These are phyloP conservation scores for Kwoniella sp. DNA, from an alignment of 768 basidiomycete species.

Conservation along the genomic window DNA sequence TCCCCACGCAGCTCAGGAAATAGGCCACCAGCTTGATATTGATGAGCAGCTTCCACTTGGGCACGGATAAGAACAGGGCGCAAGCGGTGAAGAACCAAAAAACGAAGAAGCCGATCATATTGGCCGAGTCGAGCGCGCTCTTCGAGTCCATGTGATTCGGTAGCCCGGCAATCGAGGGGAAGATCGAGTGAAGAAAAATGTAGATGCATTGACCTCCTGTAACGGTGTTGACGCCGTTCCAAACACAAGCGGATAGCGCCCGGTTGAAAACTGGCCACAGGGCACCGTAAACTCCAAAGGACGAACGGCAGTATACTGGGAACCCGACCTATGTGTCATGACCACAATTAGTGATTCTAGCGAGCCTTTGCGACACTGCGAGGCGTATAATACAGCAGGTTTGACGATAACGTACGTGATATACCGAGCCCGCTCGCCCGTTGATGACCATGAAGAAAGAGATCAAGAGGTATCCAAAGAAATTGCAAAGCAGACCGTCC, in stretches of 20 bases:
- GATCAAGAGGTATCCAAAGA: slow-evolving; percentile 35
- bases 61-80: slow-evolving; percentile 24
- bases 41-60: slow-evolving; percentile 39
- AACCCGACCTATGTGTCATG: slow-evolving; percentile 23
- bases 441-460: slow-evolving; percentile 42
- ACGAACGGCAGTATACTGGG: slow-evolving; percentile 37
- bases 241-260: slow-evolving; percentile 34
- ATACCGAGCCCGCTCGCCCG: slow-evolving; percentile 37
- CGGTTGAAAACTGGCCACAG: slow-evolving; percentile 40
- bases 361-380: too few relatives aligned
- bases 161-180: slow-evolving; percentile 36
- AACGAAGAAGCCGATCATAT: slow-evolving; percentile 36
- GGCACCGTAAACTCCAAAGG: slow-evolving; percentile 45
- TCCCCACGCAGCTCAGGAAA: slow-evolving; percentile 28
- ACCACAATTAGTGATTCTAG: too few relatives aligned
- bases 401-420: slow-evolving; percentile 26
- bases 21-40: slow-evolving; percentile 35
- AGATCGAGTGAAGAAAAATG: slow-evolving; percentile 42
- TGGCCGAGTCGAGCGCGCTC: slow-evolving; percentile 24
- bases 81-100: slow-evolving; percentile 27
- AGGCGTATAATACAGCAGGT: too few relatives aligned
- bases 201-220: slow-evolving; percentile 41
- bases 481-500: slow-evolving; percentile 29
- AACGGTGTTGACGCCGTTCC: slow-evolving; percentile 34
- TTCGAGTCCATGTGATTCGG: slow-evolving; percentile 32